phyloP scores from a whole-genome alignment of 192 early-diverging fungal genomes.

The Spinellus fusiger region DNA sequence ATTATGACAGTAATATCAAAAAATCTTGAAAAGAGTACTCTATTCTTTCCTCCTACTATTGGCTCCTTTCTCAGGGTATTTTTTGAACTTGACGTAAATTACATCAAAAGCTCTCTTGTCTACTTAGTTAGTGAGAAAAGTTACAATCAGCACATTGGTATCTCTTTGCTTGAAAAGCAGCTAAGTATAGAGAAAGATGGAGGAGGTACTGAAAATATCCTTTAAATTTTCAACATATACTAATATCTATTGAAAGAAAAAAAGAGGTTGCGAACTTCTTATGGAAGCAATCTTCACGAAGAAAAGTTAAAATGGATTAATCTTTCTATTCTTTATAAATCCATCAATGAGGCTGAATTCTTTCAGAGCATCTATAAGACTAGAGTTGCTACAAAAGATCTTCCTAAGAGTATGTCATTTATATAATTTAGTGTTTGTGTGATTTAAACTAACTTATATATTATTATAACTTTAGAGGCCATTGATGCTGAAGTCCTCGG shows the following conservation, averaged over 20 bases:
- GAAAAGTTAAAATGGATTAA: constrained; percentile 48
- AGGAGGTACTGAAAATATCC: neutral
- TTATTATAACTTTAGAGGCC: constrained; percentile 36
- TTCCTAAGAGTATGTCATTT: constrained; percentile 36
- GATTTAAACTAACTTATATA: constrained; percentile 2
- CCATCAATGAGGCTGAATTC: constrained; percentile 55
- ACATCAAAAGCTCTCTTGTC: constrained; percentile 28
- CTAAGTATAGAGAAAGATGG: neutral
- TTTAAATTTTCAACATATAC: too few species aligned
- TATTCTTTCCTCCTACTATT: constrained; percentile 41
- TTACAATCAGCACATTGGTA: constrained; percentile 48
- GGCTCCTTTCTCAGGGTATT: constrained; percentile 44
- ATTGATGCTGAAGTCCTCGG: constrained; percentile 56
- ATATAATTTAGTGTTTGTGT: neutral
- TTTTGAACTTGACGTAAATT: constrained; percentile 32
- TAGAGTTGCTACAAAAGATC: constrained; percentile 41
- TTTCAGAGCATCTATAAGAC: constrained; percentile 59
- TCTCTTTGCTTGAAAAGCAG: constrained; percentile 42
- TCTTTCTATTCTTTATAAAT: constrained; percentile 56
- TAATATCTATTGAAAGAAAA: neutral
- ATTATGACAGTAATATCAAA: constrained; percentile 20
- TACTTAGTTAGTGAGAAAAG: constrained; percentile 32
- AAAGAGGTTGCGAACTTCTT: neutral
- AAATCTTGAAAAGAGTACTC: constrained; percentile 30
- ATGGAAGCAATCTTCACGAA: neutral